phyloP scores from a whole-genome alignment of 331 rosid genomes.

The Malus hybrid region DNA sequence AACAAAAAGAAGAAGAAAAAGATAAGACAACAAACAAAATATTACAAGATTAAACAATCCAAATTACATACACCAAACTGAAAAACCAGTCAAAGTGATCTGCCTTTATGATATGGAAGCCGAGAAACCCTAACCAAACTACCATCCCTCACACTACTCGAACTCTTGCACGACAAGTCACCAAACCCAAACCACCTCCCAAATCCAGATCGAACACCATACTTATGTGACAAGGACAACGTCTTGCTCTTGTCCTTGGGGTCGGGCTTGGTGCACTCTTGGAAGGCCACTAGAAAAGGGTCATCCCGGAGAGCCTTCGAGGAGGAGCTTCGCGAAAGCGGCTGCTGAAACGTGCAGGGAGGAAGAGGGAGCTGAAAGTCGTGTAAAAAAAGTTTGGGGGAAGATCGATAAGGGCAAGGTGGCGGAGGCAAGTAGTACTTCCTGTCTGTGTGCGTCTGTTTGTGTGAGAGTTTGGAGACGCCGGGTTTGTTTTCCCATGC shows the following conservation, averaged over 20 bases:
- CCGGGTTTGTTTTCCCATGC: conserved; percentile 80
- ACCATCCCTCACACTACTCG: conserved; percentile 25
- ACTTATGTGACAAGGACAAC: background rate
- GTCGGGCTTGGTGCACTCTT: conserved; percentile 29
- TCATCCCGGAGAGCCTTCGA: conserved; percentile 25
- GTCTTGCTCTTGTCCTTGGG: background rate
- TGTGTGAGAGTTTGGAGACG: conserved; percentile 24
- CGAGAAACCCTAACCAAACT: conserved; percentile 23
- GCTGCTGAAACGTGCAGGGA: conserved; percentile 51
- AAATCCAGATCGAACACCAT: background rate
- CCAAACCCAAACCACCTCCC: conserved; percentile 1
- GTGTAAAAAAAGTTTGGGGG: conserved; percentile 6
- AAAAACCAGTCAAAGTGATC: background rate
- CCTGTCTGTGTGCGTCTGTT: background rate
- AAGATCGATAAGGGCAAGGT: conserved; percentile 20
- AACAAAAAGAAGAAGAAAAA: too few relatives aligned
- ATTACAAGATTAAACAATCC: background rate
- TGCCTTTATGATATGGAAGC: background rate
- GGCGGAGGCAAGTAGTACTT: conserved; percentile 39
- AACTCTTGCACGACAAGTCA: conserved; percentile 15
- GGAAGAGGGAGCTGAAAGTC: conserved; percentile 62
- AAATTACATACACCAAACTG: background rate
- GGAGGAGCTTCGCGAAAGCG: conserved; percentile 24
- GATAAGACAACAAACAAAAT: too few relatives aligned
- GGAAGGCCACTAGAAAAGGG: conserved; percentile 33